Conservation (phyloP, 23 red algal genomes). For the Gracilaria domingensis region DNA sequence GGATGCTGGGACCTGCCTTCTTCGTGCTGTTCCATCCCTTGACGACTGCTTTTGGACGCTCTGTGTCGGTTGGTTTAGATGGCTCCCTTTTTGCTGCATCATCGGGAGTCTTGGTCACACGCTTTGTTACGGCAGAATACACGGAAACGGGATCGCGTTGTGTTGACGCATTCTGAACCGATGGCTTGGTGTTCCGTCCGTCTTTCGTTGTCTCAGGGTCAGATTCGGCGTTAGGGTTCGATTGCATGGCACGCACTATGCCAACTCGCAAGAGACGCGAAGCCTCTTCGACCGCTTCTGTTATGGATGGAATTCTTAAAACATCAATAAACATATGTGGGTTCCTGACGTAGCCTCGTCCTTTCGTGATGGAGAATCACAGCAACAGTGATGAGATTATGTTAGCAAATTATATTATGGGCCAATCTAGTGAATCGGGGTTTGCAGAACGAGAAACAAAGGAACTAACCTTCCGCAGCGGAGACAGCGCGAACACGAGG, state of each 20-base stretch:
- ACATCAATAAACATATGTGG: constrained; percentile 56
- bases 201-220: background rate
- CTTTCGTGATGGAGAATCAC: background rate
- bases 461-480: constrained; percentile 15
- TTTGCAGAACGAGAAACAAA: background rate
- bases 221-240: constrained; percentile 8
- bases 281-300: constrained; percentile 49
- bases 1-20: constrained; percentile 65
- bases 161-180: background rate
- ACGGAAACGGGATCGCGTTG: constrained; percentile 44
- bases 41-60: background rate
- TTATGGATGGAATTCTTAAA: constrained; percentile 39
- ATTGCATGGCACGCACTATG: constrained; percentile 54
- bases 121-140: constrained; percentile 58
- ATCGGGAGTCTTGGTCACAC: background rate
- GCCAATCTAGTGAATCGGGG: background rate
- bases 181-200: background rate
- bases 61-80: background rate
- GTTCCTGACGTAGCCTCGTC: constrained; percentile 10
- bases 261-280: constrained; percentile 36
- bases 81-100: constrained; percentile 9
- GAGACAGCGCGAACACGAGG: constrained; percentile 7
- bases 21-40: constrained; percentile 42
- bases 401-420: background rate
- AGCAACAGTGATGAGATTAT: background rate